Conservation (phyloP, 371 early-diverging fungal species). For the Entomophthora muscae region DNA sequence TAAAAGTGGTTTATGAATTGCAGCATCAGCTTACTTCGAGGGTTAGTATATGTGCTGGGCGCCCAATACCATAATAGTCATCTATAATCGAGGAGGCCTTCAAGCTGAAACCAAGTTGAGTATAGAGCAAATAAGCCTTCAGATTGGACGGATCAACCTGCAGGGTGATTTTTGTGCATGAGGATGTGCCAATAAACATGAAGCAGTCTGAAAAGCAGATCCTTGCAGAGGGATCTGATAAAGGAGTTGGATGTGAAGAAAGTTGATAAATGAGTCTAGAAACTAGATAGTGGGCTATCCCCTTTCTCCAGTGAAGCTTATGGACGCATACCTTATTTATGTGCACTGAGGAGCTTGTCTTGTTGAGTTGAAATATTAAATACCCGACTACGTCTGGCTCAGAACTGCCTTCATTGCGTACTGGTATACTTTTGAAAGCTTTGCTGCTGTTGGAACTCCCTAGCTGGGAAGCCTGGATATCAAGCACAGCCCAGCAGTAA, state of each 20-base stretch:
- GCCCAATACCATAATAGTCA: background rate
- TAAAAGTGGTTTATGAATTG: no score
- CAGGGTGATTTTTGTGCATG: background rate
- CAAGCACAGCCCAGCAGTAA: background rate
- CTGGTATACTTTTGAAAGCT: background rate
- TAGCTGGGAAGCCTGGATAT: background rate
- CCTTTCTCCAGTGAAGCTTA: background rate
- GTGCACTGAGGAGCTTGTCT: background rate
- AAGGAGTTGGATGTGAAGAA: background rate
- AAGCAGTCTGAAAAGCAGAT: background rate
- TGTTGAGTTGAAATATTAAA: background rate
- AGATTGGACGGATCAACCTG: background rate
- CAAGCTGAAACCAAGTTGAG: background rate
- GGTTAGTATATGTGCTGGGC: background rate
- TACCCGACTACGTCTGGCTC: background rate
- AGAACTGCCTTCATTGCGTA: background rate
- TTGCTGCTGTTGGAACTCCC: background rate
- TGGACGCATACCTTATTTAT: background rate
- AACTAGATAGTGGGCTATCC: background rate
- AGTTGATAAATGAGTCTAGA: background rate
- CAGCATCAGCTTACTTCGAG: background rate
- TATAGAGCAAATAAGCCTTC: background rate
- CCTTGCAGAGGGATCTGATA: background rate
- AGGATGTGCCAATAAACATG: background rate
- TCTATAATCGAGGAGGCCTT: background rate